These are phyloP conservation scores for Globisporangium abappressorium DNA, from an alignment of 352 stramenopile genomes.

Conservation along the genomic window DNA sequence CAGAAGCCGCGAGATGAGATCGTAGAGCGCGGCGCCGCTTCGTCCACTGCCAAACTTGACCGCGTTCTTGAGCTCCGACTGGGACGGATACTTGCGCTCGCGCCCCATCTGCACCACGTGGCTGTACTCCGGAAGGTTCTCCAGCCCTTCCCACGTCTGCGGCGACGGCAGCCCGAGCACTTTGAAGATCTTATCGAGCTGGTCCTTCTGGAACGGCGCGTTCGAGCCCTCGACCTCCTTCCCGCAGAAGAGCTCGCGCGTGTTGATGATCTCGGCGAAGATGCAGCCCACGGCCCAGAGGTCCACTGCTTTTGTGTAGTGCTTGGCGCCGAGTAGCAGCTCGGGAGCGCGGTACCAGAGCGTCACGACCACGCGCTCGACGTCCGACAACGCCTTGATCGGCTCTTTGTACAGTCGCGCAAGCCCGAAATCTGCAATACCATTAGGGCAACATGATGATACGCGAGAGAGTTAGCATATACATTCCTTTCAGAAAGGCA, in stretches of 20 bases:
- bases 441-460: background rate
- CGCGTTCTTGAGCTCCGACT: conserved; percentile 82
- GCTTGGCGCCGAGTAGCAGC: conserved; percentile 89
- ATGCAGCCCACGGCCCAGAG: conserved; percentile 97
- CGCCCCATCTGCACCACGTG: conserved; percentile 83
- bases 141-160: conserved; percentile 80
- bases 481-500: background rate
- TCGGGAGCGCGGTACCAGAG: conserved; percentile 96
- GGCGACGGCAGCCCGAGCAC: conserved; percentile 85
- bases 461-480: background rate
- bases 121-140: conserved; percentile 79
- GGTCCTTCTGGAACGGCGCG: conserved; percentile 88
- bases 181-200: conserved; percentile 90
- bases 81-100: conserved; percentile 80
- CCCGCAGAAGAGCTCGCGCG: conserved; percentile 82
- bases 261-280: conserved; percentile 91
- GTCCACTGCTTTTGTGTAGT: conserved; percentile 95
- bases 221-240: conserved; percentile 88
- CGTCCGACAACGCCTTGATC: conserved; percentile 85
- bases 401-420: conserved; percentile 88
- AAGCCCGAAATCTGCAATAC: conserved; percentile 68
- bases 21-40: conserved; percentile 66
- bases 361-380: conserved; percentile 93
- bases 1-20: conserved; percentile 73
- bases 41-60: conserved; percentile 81